A percentile compares a stretch with the other conserved stretches of the same genome.
phyloP scores from a whole-genome alignment of 116 monocot genomes.

The Zostera marina region DNA sequence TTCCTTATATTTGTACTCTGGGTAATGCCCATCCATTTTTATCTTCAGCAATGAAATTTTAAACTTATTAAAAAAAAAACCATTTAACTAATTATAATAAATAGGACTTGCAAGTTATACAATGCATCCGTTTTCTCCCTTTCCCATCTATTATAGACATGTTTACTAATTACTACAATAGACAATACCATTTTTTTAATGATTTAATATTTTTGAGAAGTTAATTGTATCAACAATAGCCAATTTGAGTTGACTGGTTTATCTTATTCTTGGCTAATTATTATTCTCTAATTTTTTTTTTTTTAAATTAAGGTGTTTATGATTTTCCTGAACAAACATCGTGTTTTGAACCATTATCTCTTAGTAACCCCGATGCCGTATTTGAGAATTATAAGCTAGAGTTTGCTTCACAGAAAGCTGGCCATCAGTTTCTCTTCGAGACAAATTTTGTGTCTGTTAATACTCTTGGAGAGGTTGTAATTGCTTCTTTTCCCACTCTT shows the following conservation, averaged over 20 bases:
- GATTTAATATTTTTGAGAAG: too few species aligned
- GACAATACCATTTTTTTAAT: too few species aligned
- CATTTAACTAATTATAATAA: too few species aligned
- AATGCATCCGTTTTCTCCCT: too few species aligned
- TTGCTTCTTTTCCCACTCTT: conserved; percentile 44
- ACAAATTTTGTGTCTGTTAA: conserved; percentile 44
- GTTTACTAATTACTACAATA: too few species aligned
- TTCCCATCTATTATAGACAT: too few species aligned
- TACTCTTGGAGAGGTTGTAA: conserved; percentile 32
- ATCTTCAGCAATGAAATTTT: too few species aligned
- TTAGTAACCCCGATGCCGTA: conserved; percentile 2
- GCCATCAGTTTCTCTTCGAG: conserved; percentile 56
- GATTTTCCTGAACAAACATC: conserved; percentile 3
- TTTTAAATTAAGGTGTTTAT: background rate
- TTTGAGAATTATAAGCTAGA: conserved; percentile 5
- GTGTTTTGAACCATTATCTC: conserved; percentile 4
- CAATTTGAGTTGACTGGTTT: background rate
- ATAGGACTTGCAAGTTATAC: too few species aligned
- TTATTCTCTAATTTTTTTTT: background rate
- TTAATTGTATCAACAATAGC: too few species aligned
- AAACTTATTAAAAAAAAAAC: too few species aligned
- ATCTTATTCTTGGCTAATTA: background rate
- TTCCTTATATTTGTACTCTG: too few species aligned
- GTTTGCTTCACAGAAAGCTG: conserved; percentile 10
- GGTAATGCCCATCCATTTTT: too few species aligned